These are phyloP conservation scores for Saccharum spontaneum DNA, from an alignment of 176 grass and related monocot genomes.

Conservation along the genomic window DNA sequence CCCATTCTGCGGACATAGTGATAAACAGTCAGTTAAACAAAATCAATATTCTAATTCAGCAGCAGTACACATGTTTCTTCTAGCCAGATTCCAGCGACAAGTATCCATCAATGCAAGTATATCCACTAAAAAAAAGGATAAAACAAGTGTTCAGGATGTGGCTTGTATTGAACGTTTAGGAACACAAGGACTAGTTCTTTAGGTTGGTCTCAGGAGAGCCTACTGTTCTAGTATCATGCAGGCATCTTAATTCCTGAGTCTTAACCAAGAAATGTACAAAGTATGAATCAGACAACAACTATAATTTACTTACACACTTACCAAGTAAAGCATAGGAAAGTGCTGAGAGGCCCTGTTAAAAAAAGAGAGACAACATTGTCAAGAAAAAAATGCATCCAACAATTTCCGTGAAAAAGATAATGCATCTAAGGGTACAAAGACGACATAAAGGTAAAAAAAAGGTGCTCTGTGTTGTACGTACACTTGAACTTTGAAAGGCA, in stretches of 20 bases:
- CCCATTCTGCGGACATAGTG: conserved; percentile 65
- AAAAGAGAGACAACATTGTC: conserved; percentile 32
- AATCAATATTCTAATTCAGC: neutral
- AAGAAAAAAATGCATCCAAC: conserved; percentile 26
- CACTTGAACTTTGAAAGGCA: neutral
- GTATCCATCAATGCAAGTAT: neutral
- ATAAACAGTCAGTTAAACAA: conserved; percentile 10
- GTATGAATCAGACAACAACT: neutral
- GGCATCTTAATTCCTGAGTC: neutral
- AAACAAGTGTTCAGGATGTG: neutral
- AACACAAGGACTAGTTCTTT: neutral
- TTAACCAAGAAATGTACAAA: neutral
- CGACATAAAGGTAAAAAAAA: conserved; percentile 3
- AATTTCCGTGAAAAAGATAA: neutral
- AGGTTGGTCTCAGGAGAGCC: neutral
- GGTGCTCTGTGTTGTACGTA: neutral
- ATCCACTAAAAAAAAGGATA: neutral
- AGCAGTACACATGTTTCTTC: neutral
- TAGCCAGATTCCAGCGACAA: neutral
- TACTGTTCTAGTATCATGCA: conserved; percentile 8
- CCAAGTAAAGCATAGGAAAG: conserved; percentile 73
- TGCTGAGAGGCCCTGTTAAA: conserved; percentile 67
- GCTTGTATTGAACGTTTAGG: neutral
- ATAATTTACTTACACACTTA: conserved; percentile 37
- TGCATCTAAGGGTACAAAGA: conserved; percentile 3